Evolutionary conservation across 495 filamentous ascomycete species (phyloP).

Genomic region (Xylaria bambusicola): DNA sequence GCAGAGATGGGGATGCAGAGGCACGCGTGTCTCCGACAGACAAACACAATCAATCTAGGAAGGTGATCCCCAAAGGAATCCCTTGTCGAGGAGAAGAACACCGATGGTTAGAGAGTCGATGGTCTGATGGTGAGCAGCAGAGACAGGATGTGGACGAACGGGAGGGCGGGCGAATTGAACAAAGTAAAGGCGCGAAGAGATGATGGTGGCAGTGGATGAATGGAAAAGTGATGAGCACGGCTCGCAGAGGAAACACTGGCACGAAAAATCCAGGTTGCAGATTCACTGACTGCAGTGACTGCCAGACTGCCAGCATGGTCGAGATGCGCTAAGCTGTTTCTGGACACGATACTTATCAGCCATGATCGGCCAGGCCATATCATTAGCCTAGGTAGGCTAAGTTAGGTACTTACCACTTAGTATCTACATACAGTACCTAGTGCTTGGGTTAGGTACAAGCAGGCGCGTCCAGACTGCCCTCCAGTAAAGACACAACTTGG

Average conservation of each 20-base stretch:
- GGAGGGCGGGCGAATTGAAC: constrained; percentile 23
- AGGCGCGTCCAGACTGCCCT: too few species aligned
- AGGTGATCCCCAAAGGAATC: constrained; percentile 21
- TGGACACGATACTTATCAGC: constrained; percentile 9
- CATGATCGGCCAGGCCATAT: background rate
- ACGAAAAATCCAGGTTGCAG: constrained; percentile 39
- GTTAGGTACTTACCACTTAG: background rate
- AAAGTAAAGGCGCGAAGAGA: constrained; percentile 20
- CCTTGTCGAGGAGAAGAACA: constrained; percentile 9
- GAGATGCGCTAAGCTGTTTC: constrained; percentile 14
- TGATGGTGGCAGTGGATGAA: constrained; percentile 18
- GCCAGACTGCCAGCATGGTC: constrained; percentile 13
- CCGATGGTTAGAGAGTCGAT: constrained; percentile 18
- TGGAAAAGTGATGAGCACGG: constrained; percentile 22
- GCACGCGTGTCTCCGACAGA: constrained; percentile 19
- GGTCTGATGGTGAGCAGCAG: background rate
- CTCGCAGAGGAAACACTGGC: constrained; percentile 24
- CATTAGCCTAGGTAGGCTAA: background rate
- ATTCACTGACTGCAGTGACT: constrained; percentile 13
- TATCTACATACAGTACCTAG: too few species aligned
- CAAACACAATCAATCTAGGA: constrained; percentile 11
- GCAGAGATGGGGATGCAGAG: constrained; percentile 19
- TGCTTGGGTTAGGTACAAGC: too few species aligned
- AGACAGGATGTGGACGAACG: background rate
- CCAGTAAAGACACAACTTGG: too few species aligned